Evolutionary conservation across 2,329 filamentous ascomycete species (phyloP).

Genomic region (Cylindrodendrum hubeiense): DNA sequence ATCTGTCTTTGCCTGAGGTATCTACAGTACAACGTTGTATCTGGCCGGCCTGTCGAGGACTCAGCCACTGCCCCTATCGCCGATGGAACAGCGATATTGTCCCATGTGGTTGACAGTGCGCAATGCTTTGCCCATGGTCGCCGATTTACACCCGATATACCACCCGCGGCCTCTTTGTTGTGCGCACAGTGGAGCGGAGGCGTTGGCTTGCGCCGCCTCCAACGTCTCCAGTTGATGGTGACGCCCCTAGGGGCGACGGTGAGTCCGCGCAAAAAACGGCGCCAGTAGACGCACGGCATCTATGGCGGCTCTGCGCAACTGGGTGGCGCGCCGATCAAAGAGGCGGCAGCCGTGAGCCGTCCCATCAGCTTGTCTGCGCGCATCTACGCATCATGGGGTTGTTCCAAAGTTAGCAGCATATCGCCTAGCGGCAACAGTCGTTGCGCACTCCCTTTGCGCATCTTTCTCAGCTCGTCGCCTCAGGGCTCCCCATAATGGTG

Average conservation of each 20-base stretch:
- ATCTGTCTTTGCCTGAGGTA: background rate
- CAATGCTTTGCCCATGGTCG: background rate
- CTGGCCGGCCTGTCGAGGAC: background rate
- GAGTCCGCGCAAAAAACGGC: constrained; percentile 1
- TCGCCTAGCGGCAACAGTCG: constrained; percentile 3
- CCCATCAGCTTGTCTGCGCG: background rate
- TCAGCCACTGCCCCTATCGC: background rate
- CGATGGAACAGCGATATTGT: background rate
- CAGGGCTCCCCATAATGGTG: background rate
- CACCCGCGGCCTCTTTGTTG: background rate
- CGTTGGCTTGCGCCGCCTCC: background rate
- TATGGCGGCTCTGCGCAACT: constrained; percentile 25
- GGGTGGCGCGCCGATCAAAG: constrained; percentile 32
- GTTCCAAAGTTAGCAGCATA: constrained; percentile 37
- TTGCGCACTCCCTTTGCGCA: background rate
- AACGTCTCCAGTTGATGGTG: constrained; percentile 8
- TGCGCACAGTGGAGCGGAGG: background rate
- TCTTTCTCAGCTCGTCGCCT: background rate
- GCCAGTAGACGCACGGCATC: constrained; percentile 28
- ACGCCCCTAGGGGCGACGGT: background rate
- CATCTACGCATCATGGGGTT: constrained; percentile 27
- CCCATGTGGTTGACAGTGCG: background rate
- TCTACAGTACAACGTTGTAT: background rate
- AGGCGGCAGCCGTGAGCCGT: constrained; percentile 14
- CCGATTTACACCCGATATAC: too few species aligned